Base-by-base conservation (phyloP, 331 rosid genomes). In the Phaseolus coccineus region DNA sequence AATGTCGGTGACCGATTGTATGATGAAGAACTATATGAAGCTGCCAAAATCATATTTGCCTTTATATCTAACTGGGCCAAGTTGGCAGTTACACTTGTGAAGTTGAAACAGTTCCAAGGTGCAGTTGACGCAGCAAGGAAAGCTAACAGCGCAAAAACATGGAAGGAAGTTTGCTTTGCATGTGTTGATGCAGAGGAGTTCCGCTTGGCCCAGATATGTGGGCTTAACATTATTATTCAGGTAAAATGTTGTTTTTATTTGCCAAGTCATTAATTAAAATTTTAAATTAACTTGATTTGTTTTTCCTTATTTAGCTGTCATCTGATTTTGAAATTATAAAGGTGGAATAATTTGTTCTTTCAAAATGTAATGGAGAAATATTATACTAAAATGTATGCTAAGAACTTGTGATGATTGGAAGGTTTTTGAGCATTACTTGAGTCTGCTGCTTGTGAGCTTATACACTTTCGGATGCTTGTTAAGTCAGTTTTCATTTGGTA, bases 151-250 rank as follows among this genome's bases (percentile, higher is more conserved):
- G 84, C 98, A 12, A 96, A 96, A 89, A 96, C 99, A 84, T 96
- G 99, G 99, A 96, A 96, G 86, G 99, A 96, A 84, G 98, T 96
- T 74, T 96, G 99, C 90, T 96, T 93, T 89, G 98, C 99, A 48
- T 96, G 99, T 79, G 99, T 96, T 73, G 98, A 96, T 79, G 98
- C 96, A 16, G 99, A 96, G 90, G 99, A 96, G 86, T 96, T 96
- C 91, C 99, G 99, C 81, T 78, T 96, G 77, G 99, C 99, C 76
- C 99, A 96, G 80, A 96, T 96, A 72, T 96, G 99, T 86, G 99
- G 99, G 48, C 96, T 96, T 87, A 96, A 93, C 86, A 93, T 96
- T 81, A 96, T 96, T 75, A 63, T 96, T 69, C 99, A 96, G 99
- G 99, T 96, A 79, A 58, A 9, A 24, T 33, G 42, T 55, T 83